Percentiles rank a stretch among this genome's conserved stretches.
phyloP scores from a whole-genome alignment of 23 red algal genomes.

The Gracilaria domingensis region DNA sequence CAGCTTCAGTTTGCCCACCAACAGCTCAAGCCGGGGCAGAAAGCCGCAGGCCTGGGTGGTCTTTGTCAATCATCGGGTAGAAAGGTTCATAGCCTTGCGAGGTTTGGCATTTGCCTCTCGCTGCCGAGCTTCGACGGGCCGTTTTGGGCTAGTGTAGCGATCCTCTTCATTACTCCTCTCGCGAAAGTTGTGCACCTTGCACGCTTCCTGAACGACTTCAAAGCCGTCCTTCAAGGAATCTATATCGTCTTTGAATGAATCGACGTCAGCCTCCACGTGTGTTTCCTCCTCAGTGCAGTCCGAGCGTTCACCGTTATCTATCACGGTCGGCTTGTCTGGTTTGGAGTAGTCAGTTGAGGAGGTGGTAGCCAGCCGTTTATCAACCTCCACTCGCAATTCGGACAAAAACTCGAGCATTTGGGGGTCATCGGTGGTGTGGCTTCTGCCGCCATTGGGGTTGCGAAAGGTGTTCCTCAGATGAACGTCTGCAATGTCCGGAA shows the following conservation, averaged over 20 bases:
- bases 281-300: no score
- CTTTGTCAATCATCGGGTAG: conserved; percentile 32
- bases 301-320: conserved; percentile 23
- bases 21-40: conserved; percentile 66
- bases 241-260: no score
- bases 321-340: background rate
- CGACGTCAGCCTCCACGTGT: no score
- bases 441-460: background rate
- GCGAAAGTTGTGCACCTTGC: conserved; percentile 75
- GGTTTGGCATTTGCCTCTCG: conserved; percentile 64
- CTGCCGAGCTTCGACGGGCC: conserved; percentile 65
- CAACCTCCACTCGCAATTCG: conserved; percentile 47
- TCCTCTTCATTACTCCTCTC: conserved; percentile 73
- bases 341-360: background rate
- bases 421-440: conserved; percentile 51
- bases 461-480: conserved; percentile 5
- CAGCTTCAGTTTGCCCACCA: conserved; percentile 68
- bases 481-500: conserved; percentile 31
- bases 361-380: background rate
- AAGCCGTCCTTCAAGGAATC: no score
- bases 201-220: conserved; percentile 67
- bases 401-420: conserved; percentile 51
- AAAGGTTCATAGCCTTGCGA: conserved; percentile 45
- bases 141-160: conserved; percentile 67
- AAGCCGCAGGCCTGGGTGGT: conserved; percentile 35